A percentile compares a stretch with the other conserved stretches of the same genome.
Conservation (phyloP, 305 asterid genomes). For the Solanum hybrid region DNA sequence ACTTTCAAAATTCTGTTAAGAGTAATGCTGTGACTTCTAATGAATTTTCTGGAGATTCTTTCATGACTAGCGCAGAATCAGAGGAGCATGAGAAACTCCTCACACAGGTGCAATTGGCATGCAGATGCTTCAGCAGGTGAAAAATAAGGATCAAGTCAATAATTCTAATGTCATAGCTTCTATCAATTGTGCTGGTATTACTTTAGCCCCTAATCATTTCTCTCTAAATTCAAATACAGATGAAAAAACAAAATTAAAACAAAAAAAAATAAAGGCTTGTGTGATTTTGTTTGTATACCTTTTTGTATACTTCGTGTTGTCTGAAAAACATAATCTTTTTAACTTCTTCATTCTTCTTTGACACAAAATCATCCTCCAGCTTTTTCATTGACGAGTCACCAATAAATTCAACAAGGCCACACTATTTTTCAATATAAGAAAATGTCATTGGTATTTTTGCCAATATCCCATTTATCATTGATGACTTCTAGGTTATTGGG, state of each 20-base stretch:
- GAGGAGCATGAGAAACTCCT: neutral
- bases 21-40: neutral
- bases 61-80: neutral
- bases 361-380: neutral
- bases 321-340: too few relatives aligned
- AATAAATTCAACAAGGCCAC: neutral
- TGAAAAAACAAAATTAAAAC: too few relatives aligned
- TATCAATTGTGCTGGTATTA: neutral
- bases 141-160: neutral
- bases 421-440: neutral
- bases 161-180: neutral
- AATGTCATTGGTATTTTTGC: neutral
- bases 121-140: neutral
- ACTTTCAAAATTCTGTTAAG: neutral
- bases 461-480: neutral
- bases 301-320: neutral
- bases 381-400: neutral
- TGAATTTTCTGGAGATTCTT: neutral
- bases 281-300: neutral
- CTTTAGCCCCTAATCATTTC: neutral
- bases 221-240: neutral
- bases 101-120: neutral
- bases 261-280: too few relatives aligned
- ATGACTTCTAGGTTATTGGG: neutral
- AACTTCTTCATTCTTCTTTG: neutral